Base-by-base conservation (phyloP, 2,329 filamentous ascomycete species). In the Colletotrichum phormii region DNA sequence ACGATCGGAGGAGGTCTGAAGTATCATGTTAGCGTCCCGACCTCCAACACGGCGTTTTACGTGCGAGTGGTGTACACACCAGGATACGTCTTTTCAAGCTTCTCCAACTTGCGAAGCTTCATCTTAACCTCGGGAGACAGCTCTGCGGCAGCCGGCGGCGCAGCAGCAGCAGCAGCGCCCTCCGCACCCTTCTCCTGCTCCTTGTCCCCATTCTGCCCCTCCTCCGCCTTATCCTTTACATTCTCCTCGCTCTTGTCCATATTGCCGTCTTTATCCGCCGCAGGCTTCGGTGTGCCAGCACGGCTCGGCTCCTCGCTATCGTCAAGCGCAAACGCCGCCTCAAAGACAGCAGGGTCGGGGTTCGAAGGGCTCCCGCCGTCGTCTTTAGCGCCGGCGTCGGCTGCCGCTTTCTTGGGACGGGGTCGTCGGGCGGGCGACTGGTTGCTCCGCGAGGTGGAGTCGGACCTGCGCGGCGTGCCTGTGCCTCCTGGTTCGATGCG, bases 341-440 rank as follows among this genome's bases (percentile, higher is more conserved):
- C 94, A 77, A 97, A 97, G 71, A 98, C 93, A 46, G 94, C 91
- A 33, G 96, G 95, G 81, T 98, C 95, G 1, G 94, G 93, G 53
- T 92, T 90, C 3, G 84, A 82, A 12, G 83, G 77, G 22, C 81
- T 80, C 65, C 88, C 85, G 73, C 80, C 81, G 73, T 77, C 76
- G 71, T 83, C 82, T 22, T 79, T 76, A 31, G 76, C 75, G 18
- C 42, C 42, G 15, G 76, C 75, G 57, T 80, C 77, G 29, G 80
- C 58, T 12, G 11, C 37, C 13, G 61, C 33, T 72, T 86, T 87
- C 78, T 85, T 87, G 2, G 81, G 78, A 12, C 86, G 84, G 8
- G 77, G 65, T 57, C 79, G 79, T 66, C 80, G 62, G 12, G 65
- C 74, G 62, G 67, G 71, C 22, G 72, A 67, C 57, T 69, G 66